Evolutionary conservation across 2,329 filamentous ascomycete species (phyloP).

Genomic region (Colletotrichum musicola): DNA sequence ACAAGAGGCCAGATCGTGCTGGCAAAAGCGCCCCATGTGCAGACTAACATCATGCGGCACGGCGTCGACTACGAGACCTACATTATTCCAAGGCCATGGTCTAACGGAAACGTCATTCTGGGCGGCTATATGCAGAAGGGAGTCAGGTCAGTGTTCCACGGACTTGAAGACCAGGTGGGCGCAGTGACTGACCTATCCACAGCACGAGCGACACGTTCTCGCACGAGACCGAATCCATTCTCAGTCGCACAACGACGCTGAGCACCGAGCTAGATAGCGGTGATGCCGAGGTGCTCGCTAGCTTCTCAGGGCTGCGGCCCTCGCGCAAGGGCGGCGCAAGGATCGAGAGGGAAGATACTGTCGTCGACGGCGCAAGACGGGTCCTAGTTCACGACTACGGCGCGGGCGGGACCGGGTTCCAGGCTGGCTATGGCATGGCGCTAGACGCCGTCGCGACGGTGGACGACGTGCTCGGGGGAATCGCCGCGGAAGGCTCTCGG

Average conservation of each 20-base stretch:
- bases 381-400: conserved; percentile 58
- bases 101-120: conserved; percentile 52
- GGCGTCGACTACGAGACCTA: conserved; percentile 56
- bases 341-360: conserved; percentile 55
- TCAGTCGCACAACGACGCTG: conserved; percentile 49
- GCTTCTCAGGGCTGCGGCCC: conserved; percentile 49
- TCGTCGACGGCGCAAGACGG: conserved; percentile 42
- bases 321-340: conserved; percentile 57
- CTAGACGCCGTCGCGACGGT: conserved; percentile 49
- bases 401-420: conserved; percentile 59
- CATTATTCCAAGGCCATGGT: conserved; percentile 53
- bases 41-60: conserved; percentile 54
- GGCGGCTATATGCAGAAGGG: conserved; percentile 57
- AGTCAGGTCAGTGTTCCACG: conserved; percentile 40
- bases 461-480: conserved; percentile 44
- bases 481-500: background rate
- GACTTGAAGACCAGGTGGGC: background rate
- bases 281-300: conserved; percentile 49
- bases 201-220: conserved; percentile 34
- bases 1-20: conserved; percentile 56
- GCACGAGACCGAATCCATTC: conserved; percentile 52
- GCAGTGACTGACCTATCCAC: background rate
- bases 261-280: conserved; percentile 45
- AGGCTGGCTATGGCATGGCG: conserved; percentile 57
- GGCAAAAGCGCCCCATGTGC: conserved; percentile 48